Conservation (phyloP, 2,329 filamentous ascomycete genomes). For the Emmonsiellopsis sp. region DNA sequence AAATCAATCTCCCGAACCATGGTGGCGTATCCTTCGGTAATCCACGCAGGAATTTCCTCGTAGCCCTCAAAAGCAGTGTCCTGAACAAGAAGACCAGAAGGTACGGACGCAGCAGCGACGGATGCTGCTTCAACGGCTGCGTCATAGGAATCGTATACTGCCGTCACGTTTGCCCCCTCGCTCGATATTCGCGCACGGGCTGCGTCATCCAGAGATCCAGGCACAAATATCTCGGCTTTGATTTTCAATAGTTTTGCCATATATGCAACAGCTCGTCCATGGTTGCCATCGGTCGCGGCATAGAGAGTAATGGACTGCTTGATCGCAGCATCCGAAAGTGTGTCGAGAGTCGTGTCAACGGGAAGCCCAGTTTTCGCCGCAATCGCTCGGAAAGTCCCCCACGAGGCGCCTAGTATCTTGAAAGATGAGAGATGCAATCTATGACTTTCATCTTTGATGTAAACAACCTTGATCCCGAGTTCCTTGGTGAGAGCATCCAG, state of each 20-base stretch:
- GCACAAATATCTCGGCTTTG: conserved; percentile 52
- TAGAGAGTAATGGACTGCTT: conserved; percentile 38
- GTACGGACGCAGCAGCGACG: conserved; percentile 24
- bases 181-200: conserved; percentile 47
- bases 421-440: conserved; percentile 64
- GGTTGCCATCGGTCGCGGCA: conserved; percentile 67
- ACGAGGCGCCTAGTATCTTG: conserved; percentile 73
- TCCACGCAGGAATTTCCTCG: conserved; percentile 59
- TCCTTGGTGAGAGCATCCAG: conserved; percentile 48
- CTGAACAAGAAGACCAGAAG: conserved; percentile 50
- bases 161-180: conserved; percentile 54
- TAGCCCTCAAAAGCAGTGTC: conserved; percentile 61
- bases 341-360: conserved; percentile 33
- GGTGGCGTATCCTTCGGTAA: conserved; percentile 68
- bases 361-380: conserved; percentile 35
- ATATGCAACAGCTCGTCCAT: conserved; percentile 61
- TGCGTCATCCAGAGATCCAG: conserved; percentile 44
- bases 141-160: conserved; percentile 55
- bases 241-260: conserved; percentile 56
- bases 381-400: conserved; percentile 56
- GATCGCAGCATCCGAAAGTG: conserved; percentile 29
- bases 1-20: conserved; percentile 60
- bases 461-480: conserved; percentile 48
- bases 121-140: conserved; percentile 45
- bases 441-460: conserved; percentile 61